These are phyloP conservation scores for Saccharomycopsis vini DNA, from an alignment of 805 yeast genomes.

Conservation along the genomic window DNA sequence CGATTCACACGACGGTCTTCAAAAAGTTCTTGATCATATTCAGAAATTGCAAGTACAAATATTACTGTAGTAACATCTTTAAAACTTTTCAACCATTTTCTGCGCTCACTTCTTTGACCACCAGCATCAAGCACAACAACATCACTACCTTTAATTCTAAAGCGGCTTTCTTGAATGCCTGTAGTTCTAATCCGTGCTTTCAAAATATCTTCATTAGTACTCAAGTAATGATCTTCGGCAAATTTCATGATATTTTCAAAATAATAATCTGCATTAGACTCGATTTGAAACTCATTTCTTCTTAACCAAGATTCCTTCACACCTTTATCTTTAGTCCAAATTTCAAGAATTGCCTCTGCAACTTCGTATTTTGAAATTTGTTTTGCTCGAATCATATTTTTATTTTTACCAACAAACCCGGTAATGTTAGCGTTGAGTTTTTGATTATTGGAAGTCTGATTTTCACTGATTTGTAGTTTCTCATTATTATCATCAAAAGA, in stretches of 20 bases:
- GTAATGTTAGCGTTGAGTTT: constrained; percentile 5
- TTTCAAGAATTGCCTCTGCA: constrained; percentile 56
- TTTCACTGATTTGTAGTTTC: neutral
- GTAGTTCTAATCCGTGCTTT: constrained; percentile 92
- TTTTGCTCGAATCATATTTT: constrained; percentile 4
- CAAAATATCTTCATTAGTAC: constrained; percentile 76
- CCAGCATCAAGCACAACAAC: constrained; percentile 91
- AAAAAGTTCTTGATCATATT: constrained; percentile 84
- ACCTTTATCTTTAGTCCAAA: constrained; percentile 71
- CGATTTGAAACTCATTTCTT: constrained; percentile 76
- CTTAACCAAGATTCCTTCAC: constrained; percentile 47
- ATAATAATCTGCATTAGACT: constrained; percentile 73
- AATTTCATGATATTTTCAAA: constrained; percentile 65
- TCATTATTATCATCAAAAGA: neutral
- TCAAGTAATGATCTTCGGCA: constrained; percentile 54
- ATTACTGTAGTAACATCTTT: constrained; percentile 82
- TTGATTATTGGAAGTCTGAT: neutral
- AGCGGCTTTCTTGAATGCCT: constrained; percentile 83
- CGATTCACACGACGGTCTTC: constrained; percentile 87
- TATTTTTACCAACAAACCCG: constrained; percentile 7
- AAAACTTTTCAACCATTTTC: constrained; percentile 93
- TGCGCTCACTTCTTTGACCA: constrained; percentile 92
- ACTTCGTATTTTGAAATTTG: constrained; percentile 38
- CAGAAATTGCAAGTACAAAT: constrained; percentile 83
- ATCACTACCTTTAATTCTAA: constrained; percentile 54